Conservation (phyloP, 176 grass and related monocot genomes). For the Bonia amplexicaulis region DNA sequence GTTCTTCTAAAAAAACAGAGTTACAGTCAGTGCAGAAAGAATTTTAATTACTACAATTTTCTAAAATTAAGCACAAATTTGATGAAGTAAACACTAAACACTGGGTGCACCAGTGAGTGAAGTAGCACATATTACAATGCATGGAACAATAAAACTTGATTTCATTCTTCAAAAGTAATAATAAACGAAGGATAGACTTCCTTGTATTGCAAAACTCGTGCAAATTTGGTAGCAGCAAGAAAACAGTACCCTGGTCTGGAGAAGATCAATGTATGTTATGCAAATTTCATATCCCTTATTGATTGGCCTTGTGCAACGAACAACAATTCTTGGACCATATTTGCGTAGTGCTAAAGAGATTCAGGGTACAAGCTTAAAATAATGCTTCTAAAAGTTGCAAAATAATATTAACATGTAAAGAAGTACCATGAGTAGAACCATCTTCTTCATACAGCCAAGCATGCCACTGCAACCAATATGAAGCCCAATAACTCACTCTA, state of each 20-base stretch:
- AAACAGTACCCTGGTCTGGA: constrained; percentile 65
- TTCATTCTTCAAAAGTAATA: constrained; percentile 6
- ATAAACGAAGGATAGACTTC: background rate
- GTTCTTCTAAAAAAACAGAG: background rate
- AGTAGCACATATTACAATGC: background rate
- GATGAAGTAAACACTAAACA: constrained; percentile 1
- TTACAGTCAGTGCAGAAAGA: background rate
- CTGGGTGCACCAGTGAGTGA: background rate
- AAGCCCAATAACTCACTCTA: background rate
- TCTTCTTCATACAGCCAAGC: constrained; percentile 31
- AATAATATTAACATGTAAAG: constrained; percentile 15
- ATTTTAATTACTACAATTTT: background rate
- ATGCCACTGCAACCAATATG: constrained; percentile 53
- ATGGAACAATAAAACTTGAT: background rate
- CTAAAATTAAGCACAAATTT: background rate
- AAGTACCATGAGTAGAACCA: constrained; percentile 40
- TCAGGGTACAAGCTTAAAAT: background rate
- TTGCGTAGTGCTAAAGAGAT: constrained; percentile 39
- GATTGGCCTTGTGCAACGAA: constrained; percentile 74
- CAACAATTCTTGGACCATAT: constrained; percentile 63
- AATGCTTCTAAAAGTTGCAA: background rate
- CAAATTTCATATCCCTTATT: constrained; percentile 69
- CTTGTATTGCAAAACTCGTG: background rate
- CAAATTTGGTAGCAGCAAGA: background rate
- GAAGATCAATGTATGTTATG: constrained; percentile 78